phyloP scores from a whole-genome alignment of 176 grass and related monocot genomes.

The Cymbopogon citratus region DNA sequence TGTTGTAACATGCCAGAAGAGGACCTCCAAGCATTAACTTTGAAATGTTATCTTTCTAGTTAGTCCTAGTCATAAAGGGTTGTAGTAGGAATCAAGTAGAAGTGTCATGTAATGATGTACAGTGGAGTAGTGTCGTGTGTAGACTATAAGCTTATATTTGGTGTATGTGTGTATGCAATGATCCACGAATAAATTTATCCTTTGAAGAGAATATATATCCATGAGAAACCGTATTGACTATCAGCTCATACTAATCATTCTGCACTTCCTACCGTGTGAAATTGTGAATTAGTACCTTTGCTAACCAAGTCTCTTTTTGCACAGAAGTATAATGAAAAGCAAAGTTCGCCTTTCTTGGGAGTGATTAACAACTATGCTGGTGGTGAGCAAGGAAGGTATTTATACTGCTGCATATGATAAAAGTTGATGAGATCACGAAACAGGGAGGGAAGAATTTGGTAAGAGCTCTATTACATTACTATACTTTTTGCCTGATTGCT shows the following conservation, averaged over 20 bases:
- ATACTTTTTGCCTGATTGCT: slow-evolving; percentile 42
- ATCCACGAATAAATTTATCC: not conserved
- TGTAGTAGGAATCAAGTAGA: not conserved
- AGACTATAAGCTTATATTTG: not conserved
- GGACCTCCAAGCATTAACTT: not conserved
- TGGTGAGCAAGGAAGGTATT: slow-evolving; percentile 42
- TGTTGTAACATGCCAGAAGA: not conserved
- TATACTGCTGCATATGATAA: slow-evolving; percentile 32
- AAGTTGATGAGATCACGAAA: slow-evolving; percentile 40
- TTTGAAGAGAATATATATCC: not conserved
- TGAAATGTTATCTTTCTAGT: not conserved
- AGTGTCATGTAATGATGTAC: not conserved
- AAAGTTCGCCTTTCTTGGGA: slow-evolving; percentile 32
- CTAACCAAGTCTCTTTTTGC: slow-evolving; percentile 12
- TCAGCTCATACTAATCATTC: not conserved
- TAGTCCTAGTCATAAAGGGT: not conserved
- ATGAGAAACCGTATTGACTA: not conserved
- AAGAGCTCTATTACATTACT: slow-evolving; percentile 31
- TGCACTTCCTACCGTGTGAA: slow-evolving; percentile 1
- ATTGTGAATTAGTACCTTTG: slow-evolving; percentile 7
- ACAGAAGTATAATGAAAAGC: slow-evolving; percentile 22
- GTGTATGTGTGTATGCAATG: not conserved
- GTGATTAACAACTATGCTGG: slow-evolving; percentile 36
- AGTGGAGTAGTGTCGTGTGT: not conserved
- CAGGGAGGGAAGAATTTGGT: slow-evolving; percentile 1